phyloP scores from a whole-genome alignment of 768 basidiomycete species.

The Suillus fuscotomentosus region DNA sequence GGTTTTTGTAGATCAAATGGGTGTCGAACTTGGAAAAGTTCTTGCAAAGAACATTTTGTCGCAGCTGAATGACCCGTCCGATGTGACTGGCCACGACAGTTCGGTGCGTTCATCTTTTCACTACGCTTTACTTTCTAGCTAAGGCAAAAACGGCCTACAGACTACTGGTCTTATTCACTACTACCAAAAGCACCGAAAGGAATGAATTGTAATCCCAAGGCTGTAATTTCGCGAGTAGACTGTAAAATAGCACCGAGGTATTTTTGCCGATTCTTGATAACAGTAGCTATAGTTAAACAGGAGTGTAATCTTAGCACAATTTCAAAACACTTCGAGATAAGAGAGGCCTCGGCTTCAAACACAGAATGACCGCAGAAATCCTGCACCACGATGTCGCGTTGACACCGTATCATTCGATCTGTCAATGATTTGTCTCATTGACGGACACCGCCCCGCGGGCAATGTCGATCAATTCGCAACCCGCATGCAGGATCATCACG shows the following conservation, averaged over 20 bases:
- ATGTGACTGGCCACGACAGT: constrained; percentile 87
- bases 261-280: background rate
- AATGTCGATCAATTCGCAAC: background rate
- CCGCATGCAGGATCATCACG: background rate
- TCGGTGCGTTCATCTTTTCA: constrained; percentile 44
- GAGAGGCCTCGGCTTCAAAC: background rate
- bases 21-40: constrained; percentile 97
- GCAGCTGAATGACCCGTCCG: constrained; percentile 76
- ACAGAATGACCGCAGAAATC: background rate
- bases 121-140: constrained; percentile 2
- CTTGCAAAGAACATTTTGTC: constrained; percentile 94
- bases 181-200: constrained; percentile 87
- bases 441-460: background rate
- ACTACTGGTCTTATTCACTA: constrained; percentile 97
- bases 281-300: background rate
- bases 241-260: background rate
- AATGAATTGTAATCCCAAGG: constrained; percentile 36
- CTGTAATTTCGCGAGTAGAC: background rate
- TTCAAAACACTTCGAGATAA: background rate
- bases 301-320: background rate
- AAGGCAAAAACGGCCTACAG: constrained; percentile 35
- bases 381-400: background rate
- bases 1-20: constrained; percentile 84
- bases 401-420: background rate
- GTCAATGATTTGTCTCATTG: background rate